Conservation (phyloP, 495 filamentous ascomycete species). For the Penicillium chermesinum region DNA sequence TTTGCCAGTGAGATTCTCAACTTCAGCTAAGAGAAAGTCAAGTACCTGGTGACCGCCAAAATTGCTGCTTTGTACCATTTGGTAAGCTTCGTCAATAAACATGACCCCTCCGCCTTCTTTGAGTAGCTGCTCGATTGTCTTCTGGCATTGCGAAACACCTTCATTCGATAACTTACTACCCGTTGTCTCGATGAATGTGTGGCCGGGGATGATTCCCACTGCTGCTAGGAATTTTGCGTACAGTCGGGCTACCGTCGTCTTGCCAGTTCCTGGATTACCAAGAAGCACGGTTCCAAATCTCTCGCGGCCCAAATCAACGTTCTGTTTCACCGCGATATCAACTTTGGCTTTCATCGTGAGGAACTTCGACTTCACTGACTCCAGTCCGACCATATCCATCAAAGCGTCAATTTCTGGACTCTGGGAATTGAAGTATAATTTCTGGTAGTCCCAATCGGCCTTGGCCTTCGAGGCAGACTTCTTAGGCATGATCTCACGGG, state of each 20-base stretch:
- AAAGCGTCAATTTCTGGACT: slow-evolving; percentile 58
- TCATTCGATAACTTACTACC: slow-evolving; percentile 62
- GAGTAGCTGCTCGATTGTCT: slow-evolving; percentile 50
- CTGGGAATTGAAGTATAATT: slow-evolving; percentile 40
- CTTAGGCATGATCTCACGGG: slow-evolving; percentile 1
- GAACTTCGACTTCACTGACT: slow-evolving; percentile 60
- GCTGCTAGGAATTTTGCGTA: slow-evolving; percentile 66
- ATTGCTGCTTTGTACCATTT: slow-evolving; percentile 45
- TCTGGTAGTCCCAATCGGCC: slow-evolving; percentile 58
- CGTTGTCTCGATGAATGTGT: slow-evolving; percentile 58
- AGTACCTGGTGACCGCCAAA: slow-evolving; percentile 56
- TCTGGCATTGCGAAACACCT: slow-evolving; percentile 53
- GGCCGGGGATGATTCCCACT: slow-evolving; percentile 51
- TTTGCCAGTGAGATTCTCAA: slow-evolving; percentile 71
- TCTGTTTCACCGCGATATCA: slow-evolving; percentile 55
- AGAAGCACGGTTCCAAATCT: slow-evolving; percentile 61
- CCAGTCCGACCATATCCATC: slow-evolving; percentile 69
- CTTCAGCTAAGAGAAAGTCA: slow-evolving; percentile 68
- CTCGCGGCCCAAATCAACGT: slow-evolving; percentile 49
- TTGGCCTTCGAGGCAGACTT: slow-evolving; percentile 26
- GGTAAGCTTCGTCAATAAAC: slow-evolving; percentile 75
- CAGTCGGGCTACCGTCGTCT: slow-evolving; percentile 75
- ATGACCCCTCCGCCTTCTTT: slow-evolving; percentile 60
- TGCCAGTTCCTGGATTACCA: slow-evolving; percentile 81
- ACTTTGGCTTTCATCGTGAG: slow-evolving; percentile 63